Evolutionary conservation across 176 grass and related monocot genomes (phyloP).

Genomic region (Eragrostis nindensis): DNA sequence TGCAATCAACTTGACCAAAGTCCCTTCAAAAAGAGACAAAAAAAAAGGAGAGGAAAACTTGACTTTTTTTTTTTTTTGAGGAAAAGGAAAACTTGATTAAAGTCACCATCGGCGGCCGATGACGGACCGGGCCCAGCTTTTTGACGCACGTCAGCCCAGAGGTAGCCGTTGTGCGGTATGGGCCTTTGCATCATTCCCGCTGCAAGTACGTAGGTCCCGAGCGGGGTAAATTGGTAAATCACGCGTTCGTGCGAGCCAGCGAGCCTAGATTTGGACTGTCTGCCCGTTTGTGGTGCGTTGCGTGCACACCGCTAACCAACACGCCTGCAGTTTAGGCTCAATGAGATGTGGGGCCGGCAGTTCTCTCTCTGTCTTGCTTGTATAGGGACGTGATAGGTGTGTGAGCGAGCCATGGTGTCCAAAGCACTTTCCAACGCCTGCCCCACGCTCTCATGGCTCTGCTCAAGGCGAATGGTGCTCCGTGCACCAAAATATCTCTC

Average conservation of each 20-base stretch:
- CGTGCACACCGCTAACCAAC: slow-evolving; percentile 19
- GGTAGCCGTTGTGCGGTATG: slow-evolving; percentile 23
- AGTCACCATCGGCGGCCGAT: too few species aligned
- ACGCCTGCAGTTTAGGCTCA: not conserved
- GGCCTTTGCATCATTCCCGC: not conserved
- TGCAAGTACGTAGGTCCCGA: not conserved
- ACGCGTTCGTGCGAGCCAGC: not conserved
- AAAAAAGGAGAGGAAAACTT: too few species aligned
- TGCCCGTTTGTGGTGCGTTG: not conserved
- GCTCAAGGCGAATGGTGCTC: not conserved
- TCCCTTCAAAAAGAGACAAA: too few species aligned
- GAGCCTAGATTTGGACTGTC: slow-evolving; percentile 18
- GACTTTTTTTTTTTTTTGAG: too few species aligned
- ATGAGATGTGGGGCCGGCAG: not conserved
- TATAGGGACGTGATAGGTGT: too few species aligned
- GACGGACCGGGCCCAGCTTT: not conserved
- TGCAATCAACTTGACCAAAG: too few species aligned
- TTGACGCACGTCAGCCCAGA: not conserved
- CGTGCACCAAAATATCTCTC: too few species aligned
- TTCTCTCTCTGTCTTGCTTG: too few species aligned
- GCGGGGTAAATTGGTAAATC: not conserved
- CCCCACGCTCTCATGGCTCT: not conserved
- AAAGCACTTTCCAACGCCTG: not conserved
- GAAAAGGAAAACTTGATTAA: too few species aligned
- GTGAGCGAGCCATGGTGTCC: too few species aligned